Conservation (phyloP, 306 rosid genomes). For the Rosa lucieae region DNA sequence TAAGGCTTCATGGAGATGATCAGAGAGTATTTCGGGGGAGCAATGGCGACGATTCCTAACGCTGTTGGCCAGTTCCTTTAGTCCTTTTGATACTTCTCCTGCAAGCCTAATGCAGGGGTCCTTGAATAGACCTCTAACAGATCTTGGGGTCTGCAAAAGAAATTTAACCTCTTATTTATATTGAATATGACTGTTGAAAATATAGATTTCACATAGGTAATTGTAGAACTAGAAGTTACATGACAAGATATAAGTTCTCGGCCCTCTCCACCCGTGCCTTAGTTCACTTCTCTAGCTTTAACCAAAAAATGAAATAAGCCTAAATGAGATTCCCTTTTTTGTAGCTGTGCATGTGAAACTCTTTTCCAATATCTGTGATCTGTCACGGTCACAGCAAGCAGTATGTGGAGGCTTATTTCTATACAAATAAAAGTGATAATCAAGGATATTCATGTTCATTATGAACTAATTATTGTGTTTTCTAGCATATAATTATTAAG, state of each 20-base stretch:
- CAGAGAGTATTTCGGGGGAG: conserved; percentile 89
- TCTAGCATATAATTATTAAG: not conserved
- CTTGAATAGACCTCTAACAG: conserved; percentile 75
- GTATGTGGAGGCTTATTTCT: not conserved
- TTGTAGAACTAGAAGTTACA: not conserved
- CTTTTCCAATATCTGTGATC: conserved; percentile 16
- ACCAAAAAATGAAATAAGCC: not conserved
- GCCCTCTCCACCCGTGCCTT: not conserved
- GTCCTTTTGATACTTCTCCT: conserved; percentile 72
- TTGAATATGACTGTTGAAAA: not conserved
- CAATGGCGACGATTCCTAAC: conserved; percentile 73
- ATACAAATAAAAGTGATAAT: not conserved
- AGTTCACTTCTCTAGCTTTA: conserved; percentile 1
- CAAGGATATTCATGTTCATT: not conserved
- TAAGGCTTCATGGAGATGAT: conserved; percentile 88
- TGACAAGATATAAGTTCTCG: not conserved
- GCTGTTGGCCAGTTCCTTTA: conserved; percentile 77
- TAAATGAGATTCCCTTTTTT: conserved; percentile 4
- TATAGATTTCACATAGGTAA: not conserved
- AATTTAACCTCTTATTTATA: not conserved
- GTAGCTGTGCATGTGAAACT: conserved; percentile 9
- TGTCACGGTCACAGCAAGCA: conserved; percentile 9
- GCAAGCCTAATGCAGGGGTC: conserved; percentile 79
- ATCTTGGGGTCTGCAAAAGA: conserved; percentile 61
- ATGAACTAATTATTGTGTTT: not conserved